Conservation (phyloP, 768 basidiomycete species). For the Psilocybe subaeruginosa region DNA sequence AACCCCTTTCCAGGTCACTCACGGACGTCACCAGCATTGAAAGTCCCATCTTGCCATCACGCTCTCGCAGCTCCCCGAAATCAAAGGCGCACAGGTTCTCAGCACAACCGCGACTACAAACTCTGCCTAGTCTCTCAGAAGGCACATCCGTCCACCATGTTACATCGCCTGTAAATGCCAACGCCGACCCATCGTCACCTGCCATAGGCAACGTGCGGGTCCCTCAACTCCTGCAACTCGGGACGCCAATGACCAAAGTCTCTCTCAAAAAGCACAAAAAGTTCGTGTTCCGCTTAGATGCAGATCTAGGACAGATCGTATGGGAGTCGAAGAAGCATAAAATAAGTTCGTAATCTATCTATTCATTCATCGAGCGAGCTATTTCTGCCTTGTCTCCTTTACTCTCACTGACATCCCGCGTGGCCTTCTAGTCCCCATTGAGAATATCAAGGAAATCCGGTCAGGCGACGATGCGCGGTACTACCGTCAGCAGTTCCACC, state of each 20-base stretch:
- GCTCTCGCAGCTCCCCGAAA: not conserved
- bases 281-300: constrained; percentile 70
- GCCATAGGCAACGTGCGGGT: constrained; percentile 33
- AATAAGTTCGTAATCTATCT: constrained; percentile 52
- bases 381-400: constrained; percentile 20
- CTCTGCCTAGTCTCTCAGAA: constrained; percentile 16
- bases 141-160: constrained; percentile 1
- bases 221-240: constrained; percentile 59
- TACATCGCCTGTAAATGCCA: not conserved
- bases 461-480: constrained; percentile 74
- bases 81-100: constrained; percentile 1
- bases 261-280: constrained; percentile 77
- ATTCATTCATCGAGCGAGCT: constrained; percentile 29
- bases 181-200: constrained; percentile 7
- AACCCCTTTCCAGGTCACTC: constrained; percentile 19
- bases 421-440: constrained; percentile 69
- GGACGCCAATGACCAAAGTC: constrained; percentile 82
- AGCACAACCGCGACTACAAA: constrained; percentile 5
- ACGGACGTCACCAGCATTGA: constrained; percentile 12
- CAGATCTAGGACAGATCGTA: constrained; percentile 79
- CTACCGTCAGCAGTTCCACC: constrained; percentile 75
- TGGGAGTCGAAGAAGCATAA: constrained; percentile 76
- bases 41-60: not conserved
- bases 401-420: not conserved
- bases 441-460: constrained; percentile 89